Evolutionary conservation across 192 early-diverging fungal species (phyloP).

Genomic region (Chytriomyces confervae): DNA sequence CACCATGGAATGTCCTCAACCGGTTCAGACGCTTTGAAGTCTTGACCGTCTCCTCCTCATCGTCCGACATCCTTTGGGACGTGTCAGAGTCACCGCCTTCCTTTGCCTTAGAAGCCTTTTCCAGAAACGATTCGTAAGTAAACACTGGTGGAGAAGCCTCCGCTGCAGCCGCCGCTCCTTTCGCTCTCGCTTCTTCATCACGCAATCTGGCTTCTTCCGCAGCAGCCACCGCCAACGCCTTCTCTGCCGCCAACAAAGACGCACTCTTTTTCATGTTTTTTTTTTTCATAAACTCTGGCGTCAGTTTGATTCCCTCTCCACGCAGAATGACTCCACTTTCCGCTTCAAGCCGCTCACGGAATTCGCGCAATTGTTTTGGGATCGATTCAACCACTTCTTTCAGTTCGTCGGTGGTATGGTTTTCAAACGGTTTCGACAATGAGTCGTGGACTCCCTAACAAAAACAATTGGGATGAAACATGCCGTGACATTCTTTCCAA

Average conservation of each 20-base stretch:
- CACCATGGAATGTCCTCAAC: conserved; percentile 22
- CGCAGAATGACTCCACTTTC: conserved; percentile 54
- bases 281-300: conserved; percentile 46
- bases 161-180: not conserved
- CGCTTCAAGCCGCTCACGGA: conserved; percentile 43
- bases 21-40: conserved; percentile 10
- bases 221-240: conserved; percentile 12
- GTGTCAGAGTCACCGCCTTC: conserved; percentile 2
- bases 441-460: conserved; percentile 18
- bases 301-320: conserved; percentile 54
- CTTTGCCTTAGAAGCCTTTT: conserved; percentile 7
- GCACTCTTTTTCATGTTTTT: not conserved
- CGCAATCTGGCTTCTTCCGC: conserved; percentile 7
- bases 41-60: conserved; percentile 6
- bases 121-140: conserved; percentile 17
- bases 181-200: not conserved
- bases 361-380: conserved; percentile 49
- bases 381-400: conserved; percentile 48
- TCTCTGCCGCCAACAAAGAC: conserved; percentile 29
- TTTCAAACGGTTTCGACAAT: conserved; percentile 39
- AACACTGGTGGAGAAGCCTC: not conserved
- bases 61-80: not conserved
- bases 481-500: too few relatives aligned
- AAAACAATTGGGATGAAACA: too few relatives aligned
- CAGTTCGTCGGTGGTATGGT: conserved; percentile 40